phyloP scores from a whole-genome alignment of 169 alveolate species.

The Eimeria acervulina region DNA sequence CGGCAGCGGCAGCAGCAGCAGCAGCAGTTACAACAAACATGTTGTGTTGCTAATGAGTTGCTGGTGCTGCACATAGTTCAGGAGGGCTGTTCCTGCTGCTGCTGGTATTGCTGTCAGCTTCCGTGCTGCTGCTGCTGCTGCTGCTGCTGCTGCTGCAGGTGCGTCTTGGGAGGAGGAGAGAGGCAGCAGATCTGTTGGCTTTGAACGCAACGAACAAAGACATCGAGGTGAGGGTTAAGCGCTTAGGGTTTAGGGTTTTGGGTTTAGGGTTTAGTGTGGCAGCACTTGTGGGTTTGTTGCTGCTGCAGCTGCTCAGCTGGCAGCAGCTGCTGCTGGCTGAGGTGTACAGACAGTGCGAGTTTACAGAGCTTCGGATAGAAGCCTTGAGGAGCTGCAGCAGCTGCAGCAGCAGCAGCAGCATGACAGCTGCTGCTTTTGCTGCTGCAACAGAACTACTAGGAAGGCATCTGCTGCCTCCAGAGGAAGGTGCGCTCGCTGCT shows the following conservation, averaged over 20 bases:
- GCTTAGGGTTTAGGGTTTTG: background rate
- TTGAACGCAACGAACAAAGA: background rate
- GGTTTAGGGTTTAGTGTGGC: background rate
- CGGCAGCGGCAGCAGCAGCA: background rate
- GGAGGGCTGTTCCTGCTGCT: background rate
- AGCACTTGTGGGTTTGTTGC: background rate
- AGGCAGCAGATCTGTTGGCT: slow-evolving; percentile 14
- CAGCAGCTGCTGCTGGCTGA: slow-evolving; percentile 54
- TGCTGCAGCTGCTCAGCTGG: slow-evolving; percentile 59
- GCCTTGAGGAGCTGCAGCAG: slow-evolving; percentile 49
- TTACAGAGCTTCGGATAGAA: slow-evolving; percentile 30
- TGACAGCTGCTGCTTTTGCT: slow-evolving; percentile 49
- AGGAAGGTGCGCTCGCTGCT: too few species aligned
- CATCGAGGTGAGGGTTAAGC: background rate
- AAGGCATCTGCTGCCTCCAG: too few species aligned
- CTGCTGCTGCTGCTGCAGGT: slow-evolving; percentile 69
- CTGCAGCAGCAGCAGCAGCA: slow-evolving; percentile 63
- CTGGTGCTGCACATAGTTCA: background rate
- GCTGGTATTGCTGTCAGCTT: slow-evolving; percentile 4
- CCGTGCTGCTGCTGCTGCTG: slow-evolving; percentile 27
- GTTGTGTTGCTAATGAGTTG: background rate
- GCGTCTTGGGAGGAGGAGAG: background rate
- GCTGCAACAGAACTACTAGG: too few species aligned
- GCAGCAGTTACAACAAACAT: background rate
- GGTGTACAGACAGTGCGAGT: slow-evolving; percentile 52